These are phyloP conservation scores for Ocimum tenuiflorum DNA, from an alignment of 257 asterid genomes.

Conservation along the genomic window DNA sequence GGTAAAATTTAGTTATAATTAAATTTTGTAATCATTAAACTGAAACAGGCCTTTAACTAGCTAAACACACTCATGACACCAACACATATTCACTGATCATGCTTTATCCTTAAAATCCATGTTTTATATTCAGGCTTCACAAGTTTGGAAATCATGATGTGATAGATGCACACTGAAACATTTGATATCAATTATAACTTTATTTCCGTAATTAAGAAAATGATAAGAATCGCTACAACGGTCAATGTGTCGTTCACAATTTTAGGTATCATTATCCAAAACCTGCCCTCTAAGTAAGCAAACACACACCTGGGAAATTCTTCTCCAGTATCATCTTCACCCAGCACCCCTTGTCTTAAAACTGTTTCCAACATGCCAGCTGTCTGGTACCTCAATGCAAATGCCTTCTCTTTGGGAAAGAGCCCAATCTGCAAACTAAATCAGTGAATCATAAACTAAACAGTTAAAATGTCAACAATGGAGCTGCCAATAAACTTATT, in stretches of 20 bases:
- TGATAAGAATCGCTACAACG: not conserved
- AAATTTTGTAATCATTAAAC: not conserved
- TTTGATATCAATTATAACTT: not conserved
- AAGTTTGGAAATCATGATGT: not conserved
- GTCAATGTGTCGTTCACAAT: not conserved
- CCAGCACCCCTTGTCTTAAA: conserved; percentile 90
- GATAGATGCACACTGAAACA: not conserved
- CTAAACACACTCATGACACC: conserved; percentile 50
- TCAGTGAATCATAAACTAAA: conserved; percentile 40
- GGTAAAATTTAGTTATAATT: not conserved
- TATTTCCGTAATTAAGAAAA: too few relatives aligned
- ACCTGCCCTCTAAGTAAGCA: not conserved
- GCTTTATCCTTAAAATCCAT: not conserved
- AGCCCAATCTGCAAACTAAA: conserved; percentile 90
- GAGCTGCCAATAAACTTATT: not conserved
- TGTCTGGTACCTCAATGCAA: conserved; percentile 86
- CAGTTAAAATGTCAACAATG: conserved; percentile 16
- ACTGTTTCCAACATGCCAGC: conserved; percentile 97
- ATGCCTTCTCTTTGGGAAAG: conserved; percentile 82
- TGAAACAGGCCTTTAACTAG: not conserved
- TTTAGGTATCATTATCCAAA: not conserved
- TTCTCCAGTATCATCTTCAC: conserved; percentile 96
- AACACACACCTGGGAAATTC: conserved; percentile 75
- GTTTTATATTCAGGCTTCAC: not conserved
- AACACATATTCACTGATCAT: not conserved